Evolutionary conservation across 345 rosid species (phyloP), one percentile per base, ranked within the genome.

Genomic region (Bruguiera sexangula): DNA sequence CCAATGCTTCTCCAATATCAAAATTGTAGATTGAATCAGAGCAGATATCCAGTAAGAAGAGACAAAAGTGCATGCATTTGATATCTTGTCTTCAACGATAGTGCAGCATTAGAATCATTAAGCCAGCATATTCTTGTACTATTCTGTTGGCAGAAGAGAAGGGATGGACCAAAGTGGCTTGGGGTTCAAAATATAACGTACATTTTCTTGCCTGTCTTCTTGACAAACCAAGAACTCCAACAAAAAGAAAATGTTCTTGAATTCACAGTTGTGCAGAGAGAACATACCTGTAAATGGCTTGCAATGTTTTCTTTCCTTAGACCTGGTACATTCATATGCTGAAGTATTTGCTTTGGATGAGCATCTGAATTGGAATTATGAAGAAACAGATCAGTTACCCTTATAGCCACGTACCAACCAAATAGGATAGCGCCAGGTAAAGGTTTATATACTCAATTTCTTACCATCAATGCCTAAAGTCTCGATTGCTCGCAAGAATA

Each of bases 251-350:
- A 39, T 11, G 16, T 39, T 10, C 48, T 39, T 10, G 15, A 39
- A 39, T 39, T 39, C 48, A 39, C 16, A 11, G 36, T 6, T 32
- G 36, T 32, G 32, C 62, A 9, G 2, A 20, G 62, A 30, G 19
- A 27, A 73, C 71, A 65, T 70, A 86, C 91, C 88, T 84, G 86
- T 65, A 84, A 71, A 69, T 84, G 87, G 78, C 86, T 83, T 16
- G 84, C 80, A 69, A 87, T 61, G 29, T 78, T 65, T 69, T 67
- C 72, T 63, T 74, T 81, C 66, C 18, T 85, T 18, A 84, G 76
- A 29, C 78, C 83, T 3, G 80, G 79, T 34, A 82, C 84, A 60
- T 79, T 81, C 88, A 87, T 84, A 61, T 56, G 69, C 71, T 66
- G 32, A 53, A 82, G 84, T 66, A 84, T 84, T 71, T 79, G 73